Evolutionary conservation across 2,329 filamentous ascomycete species (phyloP).

Genomic region (Stromatinia cepivora): DNA sequence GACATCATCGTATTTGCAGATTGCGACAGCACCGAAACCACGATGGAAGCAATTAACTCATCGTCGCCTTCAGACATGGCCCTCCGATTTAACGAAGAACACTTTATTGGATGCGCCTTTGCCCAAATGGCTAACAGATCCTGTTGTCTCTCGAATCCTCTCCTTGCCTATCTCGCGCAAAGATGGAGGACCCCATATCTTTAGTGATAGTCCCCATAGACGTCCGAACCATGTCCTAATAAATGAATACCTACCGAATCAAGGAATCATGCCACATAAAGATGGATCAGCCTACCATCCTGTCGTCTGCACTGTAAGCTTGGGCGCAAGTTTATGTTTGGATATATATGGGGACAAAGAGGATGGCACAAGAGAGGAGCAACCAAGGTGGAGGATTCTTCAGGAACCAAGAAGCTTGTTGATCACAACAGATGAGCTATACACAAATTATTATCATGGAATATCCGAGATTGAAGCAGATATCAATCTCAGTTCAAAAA

Average conservation of each 20-base stretch:
- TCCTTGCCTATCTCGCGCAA: conserved; percentile 48
- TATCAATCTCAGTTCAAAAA: conserved; percentile 58
- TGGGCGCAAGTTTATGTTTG: conserved; percentile 75
- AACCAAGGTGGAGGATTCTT: conserved; percentile 60
- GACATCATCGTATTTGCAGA: conserved; percentile 40
- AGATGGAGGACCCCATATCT: conserved; percentile 47
- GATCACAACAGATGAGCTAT: conserved; percentile 68
- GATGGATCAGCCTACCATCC: conserved; percentile 86
- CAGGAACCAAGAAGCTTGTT: conserved; percentile 83
- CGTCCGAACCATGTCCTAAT: conserved; percentile 88
- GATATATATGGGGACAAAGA: conserved; percentile 69
- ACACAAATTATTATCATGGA: conserved; percentile 72
- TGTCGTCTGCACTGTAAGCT: conserved; percentile 86
- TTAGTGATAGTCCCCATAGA: conserved; percentile 66
- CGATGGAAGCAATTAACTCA: conserved; percentile 88
- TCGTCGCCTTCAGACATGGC: conserved; percentile 87
- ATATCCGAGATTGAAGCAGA: conserved; percentile 69
- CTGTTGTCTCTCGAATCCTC: conserved; percentile 63
- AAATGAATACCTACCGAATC: conserved; percentile 84
- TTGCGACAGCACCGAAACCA: conserved; percentile 65
- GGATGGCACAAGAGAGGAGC: conserved; percentile 56
- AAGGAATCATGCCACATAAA: conserved; percentile 98
- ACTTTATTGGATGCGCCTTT: conserved; percentile 73
- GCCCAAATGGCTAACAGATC: conserved; percentile 71
- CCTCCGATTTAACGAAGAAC: conserved; percentile 77